Evolutionary conservation across 2,329 filamentous ascomycete genomes (phyloP).

Genomic region (Lanzia echinophila): DNA sequence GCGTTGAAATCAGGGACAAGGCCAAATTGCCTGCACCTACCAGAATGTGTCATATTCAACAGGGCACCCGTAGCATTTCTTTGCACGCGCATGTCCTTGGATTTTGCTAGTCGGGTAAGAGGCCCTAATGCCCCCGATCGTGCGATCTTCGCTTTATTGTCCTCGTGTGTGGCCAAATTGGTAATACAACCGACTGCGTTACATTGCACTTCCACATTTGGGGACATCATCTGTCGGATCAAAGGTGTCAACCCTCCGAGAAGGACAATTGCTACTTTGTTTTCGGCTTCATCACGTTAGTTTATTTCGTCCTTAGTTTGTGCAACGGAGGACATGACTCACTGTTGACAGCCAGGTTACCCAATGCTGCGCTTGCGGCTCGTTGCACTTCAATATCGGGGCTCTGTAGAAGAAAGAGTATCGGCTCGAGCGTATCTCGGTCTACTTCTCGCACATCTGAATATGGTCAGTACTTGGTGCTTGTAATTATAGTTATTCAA

Average conservation of each 20-base stretch:
- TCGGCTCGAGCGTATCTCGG: slow-evolving; percentile 89
- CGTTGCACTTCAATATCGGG: slow-evolving; percentile 95
- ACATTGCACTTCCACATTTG: slow-evolving; percentile 97
- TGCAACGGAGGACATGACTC: slow-evolving; percentile 32
- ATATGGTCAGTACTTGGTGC: slow-evolving; percentile 15
- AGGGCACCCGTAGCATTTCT: slow-evolving; percentile 93
- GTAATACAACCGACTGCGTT: slow-evolving; percentile 99
- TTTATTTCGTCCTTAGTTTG: background rate
- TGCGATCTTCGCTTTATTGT: slow-evolving; percentile 98
- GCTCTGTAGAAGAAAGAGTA: slow-evolving; percentile 90
- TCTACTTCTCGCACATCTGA: slow-evolving; percentile 95
- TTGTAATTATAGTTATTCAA: background rate
- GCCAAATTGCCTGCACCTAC: slow-evolving; percentile 43
- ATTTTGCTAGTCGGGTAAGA: slow-evolving; percentile 86
- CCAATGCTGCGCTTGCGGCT: slow-evolving; percentile 89
- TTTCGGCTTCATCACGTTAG: slow-evolving; percentile 68
- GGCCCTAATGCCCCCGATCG: slow-evolving; percentile 88
- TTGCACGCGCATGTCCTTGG: slow-evolving; percentile 97
- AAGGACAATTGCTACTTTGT: slow-evolving; percentile 93
- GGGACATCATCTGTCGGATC: slow-evolving; percentile 96
- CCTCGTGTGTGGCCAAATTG: slow-evolving; percentile 94
- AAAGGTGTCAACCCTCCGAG: slow-evolving; percentile 84
- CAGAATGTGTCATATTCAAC: slow-evolving; percentile 98
- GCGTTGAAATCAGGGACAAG: background rate
- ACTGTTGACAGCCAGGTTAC: slow-evolving; percentile 97